A percentile compares a stretch with the other conserved stretches of the same genome.
These are phyloP conservation scores for Torulaspora indica DNA, from an alignment of 805 yeast genomes.

Conservation along the genomic window DNA sequence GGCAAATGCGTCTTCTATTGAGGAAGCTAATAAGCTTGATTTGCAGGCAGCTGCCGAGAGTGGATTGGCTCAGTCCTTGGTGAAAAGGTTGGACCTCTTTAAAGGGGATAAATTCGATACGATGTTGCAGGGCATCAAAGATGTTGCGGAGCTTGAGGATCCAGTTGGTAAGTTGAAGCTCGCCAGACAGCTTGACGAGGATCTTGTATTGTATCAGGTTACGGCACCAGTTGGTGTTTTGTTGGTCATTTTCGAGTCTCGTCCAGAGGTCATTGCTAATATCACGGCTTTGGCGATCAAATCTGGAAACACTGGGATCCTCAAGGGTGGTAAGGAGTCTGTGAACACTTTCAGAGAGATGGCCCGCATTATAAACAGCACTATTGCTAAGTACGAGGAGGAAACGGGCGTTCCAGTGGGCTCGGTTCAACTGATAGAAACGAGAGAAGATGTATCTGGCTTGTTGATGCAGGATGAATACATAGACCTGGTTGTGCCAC, in stretches of 20 bases:
- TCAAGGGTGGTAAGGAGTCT: constrained; percentile 97
- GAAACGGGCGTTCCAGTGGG: constrained; percentile 71
- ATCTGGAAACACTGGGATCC: constrained; percentile 93
- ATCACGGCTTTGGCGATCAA: constrained; percentile 93
- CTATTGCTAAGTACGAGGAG: constrained; percentile 40
- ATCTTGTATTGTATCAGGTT: constrained; percentile 73
- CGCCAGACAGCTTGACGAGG: constrained; percentile 83
- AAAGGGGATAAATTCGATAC: constrained; percentile 81
- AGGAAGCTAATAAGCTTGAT: constrained; percentile 71
- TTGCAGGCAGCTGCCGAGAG: constrained; percentile 61
- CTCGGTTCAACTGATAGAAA: constrained; percentile 80
- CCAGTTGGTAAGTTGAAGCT: constrained; percentile 88
- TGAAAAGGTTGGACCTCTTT: constrained; percentile 79
- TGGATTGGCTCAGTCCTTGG: constrained; percentile 61
- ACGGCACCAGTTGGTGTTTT: constrained; percentile 95
- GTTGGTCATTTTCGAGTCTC: constrained; percentile 86
- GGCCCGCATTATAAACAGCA: constrained; percentile 62
- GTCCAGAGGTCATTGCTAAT: constrained; percentile 98
- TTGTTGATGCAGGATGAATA: constrained; percentile 78
- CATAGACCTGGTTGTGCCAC: constrained; percentile 92
- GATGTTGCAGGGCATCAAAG: constrained; percentile 91
- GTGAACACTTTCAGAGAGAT: constrained; percentile 76
- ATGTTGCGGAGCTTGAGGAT: constrained; percentile 83
- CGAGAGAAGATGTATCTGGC: constrained; percentile 86
- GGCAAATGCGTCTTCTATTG: constrained; percentile 53